These are phyloP conservation scores for Przewalskia tangutica DNA, from an alignment of 257 asterid species.

Conservation along the genomic window DNA sequence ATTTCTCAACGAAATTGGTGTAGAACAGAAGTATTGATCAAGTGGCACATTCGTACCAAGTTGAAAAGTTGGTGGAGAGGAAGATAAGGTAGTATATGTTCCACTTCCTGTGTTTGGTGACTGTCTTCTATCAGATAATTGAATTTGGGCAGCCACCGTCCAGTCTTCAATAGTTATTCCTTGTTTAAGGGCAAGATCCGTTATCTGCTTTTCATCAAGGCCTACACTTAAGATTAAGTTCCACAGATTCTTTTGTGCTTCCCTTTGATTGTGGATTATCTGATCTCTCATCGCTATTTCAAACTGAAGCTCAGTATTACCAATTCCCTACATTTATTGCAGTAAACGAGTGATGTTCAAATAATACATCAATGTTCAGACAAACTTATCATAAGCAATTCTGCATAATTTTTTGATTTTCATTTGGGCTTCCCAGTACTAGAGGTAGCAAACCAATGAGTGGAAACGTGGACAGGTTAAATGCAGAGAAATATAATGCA, in stretches of 20 bases:
- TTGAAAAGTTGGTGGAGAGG: conserved; percentile 22
- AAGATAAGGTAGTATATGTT: conserved; percentile 14
- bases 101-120: conserved; percentile 27
- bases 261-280: conserved; percentile 71
- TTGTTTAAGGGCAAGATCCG: conserved; percentile 54
- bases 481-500: background rate
- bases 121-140: conserved; percentile 22
- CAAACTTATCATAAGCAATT: background rate
- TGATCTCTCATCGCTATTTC: conserved; percentile 97
- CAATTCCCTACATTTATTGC: conserved; percentile 50
- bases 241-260: conserved; percentile 71
- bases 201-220: conserved; percentile 67
- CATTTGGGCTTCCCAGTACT: background rate
- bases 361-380: background rate
- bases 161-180: conserved; percentile 62
- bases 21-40: conserved; percentile 17
- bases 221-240: conserved; percentile 66
- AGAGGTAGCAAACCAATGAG: background rate
- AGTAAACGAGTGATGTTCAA: conserved; percentile 7
- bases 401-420: background rate
- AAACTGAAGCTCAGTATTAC: conserved; percentile 85
- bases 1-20: conserved; percentile 27
- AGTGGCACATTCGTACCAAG: conserved; percentile 29
- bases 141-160: conserved; percentile 29
- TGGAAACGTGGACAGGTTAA: background rate